These are phyloP conservation scores for Halophytophthora batemanensis DNA, from an alignment of 352 stramenopile species.

Conservation along the genomic window DNA sequence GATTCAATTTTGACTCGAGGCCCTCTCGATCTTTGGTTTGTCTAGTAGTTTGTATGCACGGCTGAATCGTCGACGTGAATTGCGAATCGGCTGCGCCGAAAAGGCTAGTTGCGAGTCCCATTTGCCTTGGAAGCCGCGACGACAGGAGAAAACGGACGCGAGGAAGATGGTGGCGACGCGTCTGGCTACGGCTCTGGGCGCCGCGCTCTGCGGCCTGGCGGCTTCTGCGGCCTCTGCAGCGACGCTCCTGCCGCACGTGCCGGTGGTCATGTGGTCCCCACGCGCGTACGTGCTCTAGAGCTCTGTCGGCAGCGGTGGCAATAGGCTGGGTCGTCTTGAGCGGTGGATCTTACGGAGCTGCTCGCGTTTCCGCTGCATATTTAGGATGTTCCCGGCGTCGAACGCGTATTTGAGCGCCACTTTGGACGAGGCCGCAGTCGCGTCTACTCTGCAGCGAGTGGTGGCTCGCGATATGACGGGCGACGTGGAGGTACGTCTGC, in stretches of 20 bases:
- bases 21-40: too few species aligned
- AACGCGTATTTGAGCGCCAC: constrained; percentile 47
- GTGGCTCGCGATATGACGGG: constrained; percentile 22
- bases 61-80: too few species aligned
- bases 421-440: constrained; percentile 41
- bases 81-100: background rate
- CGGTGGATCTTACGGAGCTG: constrained; percentile 8
- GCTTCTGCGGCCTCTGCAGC: constrained; percentile 12
- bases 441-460: constrained; percentile 24
- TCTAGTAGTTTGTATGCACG: too few species aligned
- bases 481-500: constrained; percentile 37
- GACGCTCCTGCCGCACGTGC: constrained; percentile 48
- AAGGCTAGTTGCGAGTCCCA: too few species aligned
- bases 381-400: constrained; percentile 41
- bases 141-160: constrained; percentile 8
- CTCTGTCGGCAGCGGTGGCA: background rate
- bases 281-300: constrained; percentile 38
- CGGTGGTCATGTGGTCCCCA: constrained; percentile 66
- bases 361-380: background rate
- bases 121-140: constrained; percentile 10
- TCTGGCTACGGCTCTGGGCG: constrained; percentile 14
- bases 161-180: constrained; percentile 27
- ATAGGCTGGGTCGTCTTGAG: background rate
- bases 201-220: constrained; percentile 24
- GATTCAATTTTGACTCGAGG: background rate